Percentiles rank a stretch among this genome's conserved stretches.
Evolutionary conservation across 805 yeast genomes (phyloP).

Genomic region (Ogataea siamensis): DNA sequence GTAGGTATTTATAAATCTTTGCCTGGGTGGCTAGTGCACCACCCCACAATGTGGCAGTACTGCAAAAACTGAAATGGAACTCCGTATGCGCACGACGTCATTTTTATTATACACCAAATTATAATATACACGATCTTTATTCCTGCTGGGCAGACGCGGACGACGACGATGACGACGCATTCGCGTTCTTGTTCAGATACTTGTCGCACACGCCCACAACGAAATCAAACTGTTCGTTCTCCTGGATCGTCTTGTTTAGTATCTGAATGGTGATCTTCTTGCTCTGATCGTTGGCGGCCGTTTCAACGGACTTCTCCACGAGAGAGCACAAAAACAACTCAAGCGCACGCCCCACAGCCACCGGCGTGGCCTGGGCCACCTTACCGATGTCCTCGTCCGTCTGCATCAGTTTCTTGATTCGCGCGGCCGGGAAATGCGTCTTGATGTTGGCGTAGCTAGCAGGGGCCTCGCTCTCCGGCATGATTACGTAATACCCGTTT

Average conservation of each 20-base stretch:
- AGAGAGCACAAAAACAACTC: conserved; percentile 89
- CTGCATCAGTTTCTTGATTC: conserved; percentile 95
- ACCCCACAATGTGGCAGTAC: conserved; percentile 11
- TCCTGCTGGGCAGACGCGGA: conserved; percentile 12
- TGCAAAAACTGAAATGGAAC: conserved; percentile 5
- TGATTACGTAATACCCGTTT: conserved; percentile 11
- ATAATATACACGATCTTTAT: conserved; percentile 4
- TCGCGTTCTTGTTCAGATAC: conserved; percentile 18
- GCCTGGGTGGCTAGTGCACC: conserved; percentile 11
- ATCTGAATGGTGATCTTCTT: conserved; percentile 82
- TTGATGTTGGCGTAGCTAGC: conserved; percentile 51
- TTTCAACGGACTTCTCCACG: conserved; percentile 77
- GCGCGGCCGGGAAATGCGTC: conserved; percentile 87
- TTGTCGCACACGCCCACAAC: conserved; percentile 61
- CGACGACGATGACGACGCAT: conserved; percentile 9
- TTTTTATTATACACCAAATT: conserved; percentile 1
- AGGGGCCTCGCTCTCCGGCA: conserved; percentile 20
- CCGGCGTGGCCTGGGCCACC: conserved; percentile 98
- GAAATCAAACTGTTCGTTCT: conserved; percentile 91
- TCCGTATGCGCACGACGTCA: conserved; percentile 8
- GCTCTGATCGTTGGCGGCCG: conserved; percentile 71
- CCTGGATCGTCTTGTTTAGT: conserved; percentile 76
- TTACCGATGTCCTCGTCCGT: conserved; percentile 98
- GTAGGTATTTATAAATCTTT: conserved; percentile 1
- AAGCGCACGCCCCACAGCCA: conserved; percentile 93